Evolutionary conservation across 495 filamentous ascomycete species (phyloP).

Genomic region (Copromyces sp.): DNA sequence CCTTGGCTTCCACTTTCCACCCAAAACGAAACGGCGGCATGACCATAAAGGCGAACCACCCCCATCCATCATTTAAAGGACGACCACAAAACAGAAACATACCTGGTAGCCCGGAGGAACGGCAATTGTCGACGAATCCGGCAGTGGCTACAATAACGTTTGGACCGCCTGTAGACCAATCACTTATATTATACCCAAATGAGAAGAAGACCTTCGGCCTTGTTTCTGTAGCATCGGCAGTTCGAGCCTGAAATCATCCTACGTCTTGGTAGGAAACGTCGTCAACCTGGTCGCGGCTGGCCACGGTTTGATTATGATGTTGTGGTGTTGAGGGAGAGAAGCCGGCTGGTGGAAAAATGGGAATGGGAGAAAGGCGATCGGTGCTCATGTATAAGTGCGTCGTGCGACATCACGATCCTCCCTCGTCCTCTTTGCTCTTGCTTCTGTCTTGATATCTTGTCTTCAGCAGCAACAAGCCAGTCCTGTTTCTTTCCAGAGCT

Average conservation of each 20-base stretch:
- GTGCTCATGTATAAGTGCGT: conserved; percentile 1
- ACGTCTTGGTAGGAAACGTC: not conserved
- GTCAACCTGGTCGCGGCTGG: conserved; percentile 8
- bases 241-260: conserved; percentile 19
- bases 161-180: conserved; percentile 25
- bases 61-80: not conserved
- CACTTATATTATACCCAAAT: conserved; percentile 28
- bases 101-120: conserved; percentile 23
- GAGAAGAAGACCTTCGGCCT: conserved; percentile 22
- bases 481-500: not conserved
- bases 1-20: not conserved
- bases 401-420: conserved; percentile 3
- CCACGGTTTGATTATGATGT: not conserved
- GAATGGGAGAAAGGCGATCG: not conserved
- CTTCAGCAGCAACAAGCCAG: not conserved
- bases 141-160: conserved; percentile 29
- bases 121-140: conserved; percentile 29
- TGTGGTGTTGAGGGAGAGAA: not conserved
- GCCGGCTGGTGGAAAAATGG: not conserved
- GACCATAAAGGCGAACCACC: not conserved
- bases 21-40: not conserved
- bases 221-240: conserved; percentile 35
- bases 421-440: not conserved
- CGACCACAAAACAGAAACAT: not conserved
- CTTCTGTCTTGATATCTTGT: not conserved